Evolutionary conservation across 169 alveolate genomes (phyloP), one percentile per base, ranked within the genome.

Genomic region (Plasmodium knowlesi): DNA sequence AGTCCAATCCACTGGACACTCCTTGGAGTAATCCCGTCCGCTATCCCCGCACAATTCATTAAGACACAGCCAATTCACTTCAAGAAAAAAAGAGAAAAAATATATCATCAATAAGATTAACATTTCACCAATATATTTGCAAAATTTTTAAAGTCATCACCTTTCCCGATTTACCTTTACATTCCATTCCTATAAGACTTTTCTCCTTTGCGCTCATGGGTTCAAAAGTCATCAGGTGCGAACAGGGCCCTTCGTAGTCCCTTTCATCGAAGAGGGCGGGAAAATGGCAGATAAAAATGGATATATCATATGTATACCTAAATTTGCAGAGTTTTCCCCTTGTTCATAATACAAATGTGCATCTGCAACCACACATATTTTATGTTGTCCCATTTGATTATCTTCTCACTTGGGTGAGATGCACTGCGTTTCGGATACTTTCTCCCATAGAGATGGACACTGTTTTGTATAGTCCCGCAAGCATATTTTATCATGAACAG

Each of bases 361-460:
- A 82, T 10, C 41, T 2, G 39, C 30, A 19, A 67, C 19, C 79
- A 82, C 67, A 81, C 30, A 81, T 30, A 9, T 10, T 8, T 72
- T 16, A 19, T 8, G 76, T 41, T 5, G 14, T 1, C 61, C 25
- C 67, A 25, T 53, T 19, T 22, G 19, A 34, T 70, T 22, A 50
- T 74, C 78, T 2, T 22, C 25, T 53, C 80, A 86, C 93, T 86
- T 86, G n/a, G 93, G 93, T 16, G 93, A 19, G 41, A 57, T 74
- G 46, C 93, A 86, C 81, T 86, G 93, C 8, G 85, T 76, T 74
- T 86, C 93, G 54, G 93, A 74, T 53, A 86, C 61, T 86, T 57
- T 79, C 46, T 86, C 93, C 93, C 93, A 86, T 19, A 50, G 41
- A 37, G 93, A 74, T 53, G 93, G 93, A 74, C 93, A 86, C 39